Conservation (phyloP, 2,329 filamentous ascomycete species). For the Fusarium sp. region DNA sequence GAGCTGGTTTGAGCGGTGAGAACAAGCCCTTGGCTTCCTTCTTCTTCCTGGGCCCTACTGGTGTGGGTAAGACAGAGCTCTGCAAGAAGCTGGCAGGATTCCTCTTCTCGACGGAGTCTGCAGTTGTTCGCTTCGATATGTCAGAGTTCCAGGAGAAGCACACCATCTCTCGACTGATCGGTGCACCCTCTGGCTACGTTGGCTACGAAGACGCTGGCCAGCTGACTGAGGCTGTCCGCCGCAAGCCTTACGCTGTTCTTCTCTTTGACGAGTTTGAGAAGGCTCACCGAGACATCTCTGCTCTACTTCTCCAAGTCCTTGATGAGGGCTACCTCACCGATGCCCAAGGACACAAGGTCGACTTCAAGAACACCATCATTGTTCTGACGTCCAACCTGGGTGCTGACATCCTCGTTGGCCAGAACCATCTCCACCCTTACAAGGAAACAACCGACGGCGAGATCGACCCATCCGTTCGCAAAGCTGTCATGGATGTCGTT, state of each 20-base stretch:
- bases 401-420: slow-evolving; percentile 87
- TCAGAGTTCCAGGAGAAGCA: slow-evolving; percentile 98
- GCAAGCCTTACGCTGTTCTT: slow-evolving; percentile 94
- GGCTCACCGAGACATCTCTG: slow-evolving; percentile 93
- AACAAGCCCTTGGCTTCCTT: slow-evolving; percentile 93
- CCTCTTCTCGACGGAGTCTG: slow-evolving; percentile 90
- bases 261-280: slow-evolving; percentile 99
- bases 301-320: slow-evolving; percentile 90
- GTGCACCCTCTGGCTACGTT: slow-evolving; percentile 92
- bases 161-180: slow-evolving; percentile 92
- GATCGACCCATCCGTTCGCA: slow-evolving; percentile 78
- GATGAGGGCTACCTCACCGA: slow-evolving; percentile 98
- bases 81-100: slow-evolving; percentile 96
- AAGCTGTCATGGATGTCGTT: slow-evolving; percentile 90
- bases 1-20: slow-evolving; percentile 90
- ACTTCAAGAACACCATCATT: slow-evolving; percentile 96
- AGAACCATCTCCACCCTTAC: slow-evolving; percentile 73
- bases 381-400: slow-evolving; percentile 96
- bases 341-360: slow-evolving; percentile 94
- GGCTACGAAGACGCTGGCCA: slow-evolving; percentile 98
- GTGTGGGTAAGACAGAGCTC: slow-evolving; percentile 96
- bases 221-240: slow-evolving; percentile 91
- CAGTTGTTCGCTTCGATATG: slow-evolving; percentile 97
- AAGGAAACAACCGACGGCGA: slow-evolving; percentile 73
- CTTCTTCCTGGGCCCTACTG: slow-evolving; percentile 97